Evolutionary conservation across 257 asterid genomes (phyloP).

Genomic region (Oldenlandia corymbosa): DNA sequence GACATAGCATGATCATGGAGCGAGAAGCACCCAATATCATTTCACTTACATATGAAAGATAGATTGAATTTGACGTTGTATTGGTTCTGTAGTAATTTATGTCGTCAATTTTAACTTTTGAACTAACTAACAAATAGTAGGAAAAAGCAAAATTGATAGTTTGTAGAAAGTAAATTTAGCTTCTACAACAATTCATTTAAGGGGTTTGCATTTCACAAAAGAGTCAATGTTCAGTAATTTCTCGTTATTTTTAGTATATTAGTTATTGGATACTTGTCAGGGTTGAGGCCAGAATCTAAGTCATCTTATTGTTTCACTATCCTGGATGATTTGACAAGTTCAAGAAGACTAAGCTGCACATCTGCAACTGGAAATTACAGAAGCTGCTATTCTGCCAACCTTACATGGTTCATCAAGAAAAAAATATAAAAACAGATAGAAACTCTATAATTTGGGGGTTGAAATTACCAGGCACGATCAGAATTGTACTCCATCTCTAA

Average conservation of each 20-base stretch:
- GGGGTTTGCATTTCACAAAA: neutral
- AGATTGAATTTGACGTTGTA: neutral
- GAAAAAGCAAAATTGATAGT: neutral
- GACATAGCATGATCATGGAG: no score
- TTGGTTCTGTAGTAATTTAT: neutral
- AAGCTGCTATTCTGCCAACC: neutral
- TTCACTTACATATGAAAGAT: neutral
- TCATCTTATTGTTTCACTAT: neutral
- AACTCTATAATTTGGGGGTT: neutral
- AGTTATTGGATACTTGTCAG: no score
- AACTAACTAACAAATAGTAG: neutral
- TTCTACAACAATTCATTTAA: neutral
- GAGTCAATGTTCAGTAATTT: neutral
- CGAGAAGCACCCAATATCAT: neutral
- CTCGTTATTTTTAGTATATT: no score
- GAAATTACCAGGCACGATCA: constrained; percentile 86
- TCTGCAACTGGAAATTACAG: neutral
- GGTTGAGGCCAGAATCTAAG: neutral
- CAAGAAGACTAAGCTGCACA: neutral
- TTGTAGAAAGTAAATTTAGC: neutral
- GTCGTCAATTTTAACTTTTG: neutral
- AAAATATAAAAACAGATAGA: neutral
- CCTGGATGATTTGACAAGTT: neutral
- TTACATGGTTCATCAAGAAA: neutral
- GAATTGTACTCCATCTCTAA: constrained; percentile 81